Evolutionary conservation across 2,329 filamentous ascomycete genomes (phyloP).

Genomic region (Fusarium metavorans): DNA sequence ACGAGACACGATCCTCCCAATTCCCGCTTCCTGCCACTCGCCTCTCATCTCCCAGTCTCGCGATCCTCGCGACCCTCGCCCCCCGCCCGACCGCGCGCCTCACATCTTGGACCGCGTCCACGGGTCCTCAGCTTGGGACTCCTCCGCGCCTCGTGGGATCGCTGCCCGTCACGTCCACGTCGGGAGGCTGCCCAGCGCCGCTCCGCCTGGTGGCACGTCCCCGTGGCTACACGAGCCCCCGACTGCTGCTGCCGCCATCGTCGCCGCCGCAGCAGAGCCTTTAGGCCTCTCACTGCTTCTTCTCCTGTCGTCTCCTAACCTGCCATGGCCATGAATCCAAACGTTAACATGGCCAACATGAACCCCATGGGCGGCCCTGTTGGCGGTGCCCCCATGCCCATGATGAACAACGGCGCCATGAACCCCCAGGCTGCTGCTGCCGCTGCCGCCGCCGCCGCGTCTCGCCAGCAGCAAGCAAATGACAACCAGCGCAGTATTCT

Average conservation of each 20-base stretch:
- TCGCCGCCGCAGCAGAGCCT: conserved; percentile 40
- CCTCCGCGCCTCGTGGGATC: conserved; percentile 41
- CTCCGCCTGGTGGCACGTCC: conserved; percentile 50
- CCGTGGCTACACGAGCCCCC: conserved; percentile 48
- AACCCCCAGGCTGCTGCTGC: conserved; percentile 51
- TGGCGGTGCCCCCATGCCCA: conserved; percentile 69
- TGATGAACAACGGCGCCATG: conserved; percentile 72
- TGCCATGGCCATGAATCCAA: conserved; percentile 66
- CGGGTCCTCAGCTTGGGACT: conserved; percentile 20
- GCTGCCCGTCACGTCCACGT: conserved; percentile 49
- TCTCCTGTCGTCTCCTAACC: conserved; percentile 34
- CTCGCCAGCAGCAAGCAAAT: conserved; percentile 56
- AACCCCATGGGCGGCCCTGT: conserved; percentile 76
- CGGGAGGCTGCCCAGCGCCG: conserved; percentile 49
- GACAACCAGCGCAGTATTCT: conserved; percentile 68
- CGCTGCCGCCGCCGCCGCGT: conserved; percentile 47
- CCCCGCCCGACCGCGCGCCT: conserved; percentile 38
- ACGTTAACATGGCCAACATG: conserved; percentile 76
- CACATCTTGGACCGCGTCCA: conserved; percentile 45
- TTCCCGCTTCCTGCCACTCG: conserved; percentile 31
- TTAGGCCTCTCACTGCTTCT: conserved; percentile 34
- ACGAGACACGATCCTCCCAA: conserved; percentile 37
- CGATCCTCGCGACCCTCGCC: conserved; percentile 41
- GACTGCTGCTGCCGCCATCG: conserved; percentile 33
- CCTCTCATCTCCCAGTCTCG: conserved; percentile 40